Conservation (phyloP, 176 grass and related monocot genomes). For the Coix lacrymajobi region DNA sequence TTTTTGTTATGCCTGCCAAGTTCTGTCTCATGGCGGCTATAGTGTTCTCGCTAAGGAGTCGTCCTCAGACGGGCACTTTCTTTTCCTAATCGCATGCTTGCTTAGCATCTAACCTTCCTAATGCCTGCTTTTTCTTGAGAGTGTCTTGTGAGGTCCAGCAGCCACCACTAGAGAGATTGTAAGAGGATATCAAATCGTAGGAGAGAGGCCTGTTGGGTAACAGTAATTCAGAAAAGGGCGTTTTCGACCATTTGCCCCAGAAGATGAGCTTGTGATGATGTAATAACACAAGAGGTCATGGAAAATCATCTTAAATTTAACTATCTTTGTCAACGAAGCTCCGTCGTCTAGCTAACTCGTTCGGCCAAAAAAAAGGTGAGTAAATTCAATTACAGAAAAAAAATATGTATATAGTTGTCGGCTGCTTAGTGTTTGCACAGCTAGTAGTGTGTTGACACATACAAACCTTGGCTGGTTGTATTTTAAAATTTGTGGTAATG, state of each 20-base stretch:
- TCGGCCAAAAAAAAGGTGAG: no score
- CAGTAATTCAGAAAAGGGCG: not conserved
- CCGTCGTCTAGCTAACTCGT: not conserved
- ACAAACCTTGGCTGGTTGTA: not conserved
- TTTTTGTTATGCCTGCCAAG: not conserved
- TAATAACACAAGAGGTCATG: not conserved
- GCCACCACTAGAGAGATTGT: not conserved
- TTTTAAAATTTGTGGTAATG: not conserved
- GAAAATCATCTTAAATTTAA: not conserved
- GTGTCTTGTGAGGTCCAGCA: slow-evolving; percentile 26
- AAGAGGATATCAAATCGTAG: slow-evolving; percentile 8
- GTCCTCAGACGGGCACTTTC: slow-evolving; percentile 29
- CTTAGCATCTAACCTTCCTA: slow-evolving; percentile 54
- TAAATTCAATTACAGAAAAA: not conserved
- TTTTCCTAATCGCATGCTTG: slow-evolving; percentile 40
- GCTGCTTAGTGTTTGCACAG: not conserved
- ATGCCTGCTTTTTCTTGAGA: slow-evolving; percentile 1
- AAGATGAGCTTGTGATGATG: not conserved
- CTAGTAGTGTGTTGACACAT: not conserved
- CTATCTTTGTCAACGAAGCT: not conserved
- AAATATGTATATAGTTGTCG: not conserved
- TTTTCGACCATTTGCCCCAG: not conserved
- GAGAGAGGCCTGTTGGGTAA: not conserved
- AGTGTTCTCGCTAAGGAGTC: slow-evolving; percentile 40
- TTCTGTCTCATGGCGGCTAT: not conserved